A percentile compares a stretch with the other conserved stretches of the same genome.
phyloP scores from a whole-genome alignment of 176 grass and related monocot species.

The Chloris gayana region DNA sequence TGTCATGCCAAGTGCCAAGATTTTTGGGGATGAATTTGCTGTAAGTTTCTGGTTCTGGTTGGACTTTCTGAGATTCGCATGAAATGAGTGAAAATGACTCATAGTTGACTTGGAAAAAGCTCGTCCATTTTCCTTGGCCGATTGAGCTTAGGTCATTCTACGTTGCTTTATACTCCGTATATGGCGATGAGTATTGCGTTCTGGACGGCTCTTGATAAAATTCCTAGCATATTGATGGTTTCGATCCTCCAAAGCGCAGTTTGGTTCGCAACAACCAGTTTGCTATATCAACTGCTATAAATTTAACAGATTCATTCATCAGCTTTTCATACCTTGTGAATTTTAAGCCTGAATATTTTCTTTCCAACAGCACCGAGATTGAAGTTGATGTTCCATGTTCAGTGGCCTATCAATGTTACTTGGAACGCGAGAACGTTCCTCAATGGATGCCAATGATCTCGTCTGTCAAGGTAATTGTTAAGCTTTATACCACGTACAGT shows the following conservation, averaged over 20 bases:
- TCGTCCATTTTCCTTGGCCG: neutral
- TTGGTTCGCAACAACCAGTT: neutral
- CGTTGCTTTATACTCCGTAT: neutral
- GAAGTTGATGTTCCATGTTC: conserved; percentile 92
- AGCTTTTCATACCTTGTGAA: neutral
- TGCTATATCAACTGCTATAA: neutral
- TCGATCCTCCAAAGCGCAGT: neutral
- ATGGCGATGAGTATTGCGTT: neutral
- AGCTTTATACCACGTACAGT: neutral
- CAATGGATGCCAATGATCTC: conserved; percentile 99
- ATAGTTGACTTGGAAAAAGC: conserved; percentile 5
- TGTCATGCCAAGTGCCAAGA: too few relatives aligned
- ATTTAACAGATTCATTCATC: conserved; percentile 17
- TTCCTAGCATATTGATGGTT: too few relatives aligned
- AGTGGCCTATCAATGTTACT: conserved; percentile 89
- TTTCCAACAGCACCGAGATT: conserved; percentile 71
- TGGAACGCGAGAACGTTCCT: conserved; percentile 77
- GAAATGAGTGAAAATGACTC: neutral
- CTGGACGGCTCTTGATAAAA: neutral
- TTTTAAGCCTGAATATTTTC: conserved; percentile 31
- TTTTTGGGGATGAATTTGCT: neutral
- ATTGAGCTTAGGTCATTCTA: neutral
- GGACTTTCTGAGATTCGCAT: neutral
- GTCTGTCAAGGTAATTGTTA: conserved; percentile 65
- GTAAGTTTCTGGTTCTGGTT: neutral